Evolutionary conservation across 441 rosid species (phyloP).

Genomic region (Adansonia madagascariensis): DNA sequence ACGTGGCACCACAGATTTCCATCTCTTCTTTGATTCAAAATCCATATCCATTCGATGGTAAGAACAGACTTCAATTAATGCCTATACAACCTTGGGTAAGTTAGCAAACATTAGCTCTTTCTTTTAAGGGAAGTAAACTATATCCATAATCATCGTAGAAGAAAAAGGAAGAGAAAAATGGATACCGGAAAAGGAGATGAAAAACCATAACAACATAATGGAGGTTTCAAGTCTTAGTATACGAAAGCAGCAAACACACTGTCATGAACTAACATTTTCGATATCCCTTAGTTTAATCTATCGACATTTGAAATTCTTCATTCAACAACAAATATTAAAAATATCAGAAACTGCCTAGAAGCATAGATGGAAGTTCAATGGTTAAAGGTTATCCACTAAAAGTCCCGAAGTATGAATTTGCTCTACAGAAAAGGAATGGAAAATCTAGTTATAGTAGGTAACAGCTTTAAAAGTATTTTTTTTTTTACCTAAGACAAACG

Average conservation of each 20-base stretch:
- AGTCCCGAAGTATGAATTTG: background rate
- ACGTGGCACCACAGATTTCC: conserved; percentile 54
- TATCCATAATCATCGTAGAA: background rate
- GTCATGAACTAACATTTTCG: background rate
- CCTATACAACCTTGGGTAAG: conserved; percentile 42
- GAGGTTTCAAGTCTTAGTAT: background rate
- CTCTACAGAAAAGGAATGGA: background rate
- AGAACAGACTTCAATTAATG: conserved; percentile 35
- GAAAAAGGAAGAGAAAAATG: background rate
- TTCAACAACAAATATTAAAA: background rate
- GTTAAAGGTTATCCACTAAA: conserved; percentile 1
- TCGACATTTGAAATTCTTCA: background rate
- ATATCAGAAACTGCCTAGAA: background rate
- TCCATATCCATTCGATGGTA: conserved; percentile 49
- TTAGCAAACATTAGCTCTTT: conserved; percentile 15
- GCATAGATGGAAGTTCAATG: background rate
- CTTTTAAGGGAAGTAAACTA: background rate
- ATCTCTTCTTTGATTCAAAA: conserved; percentile 49
- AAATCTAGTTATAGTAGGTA: background rate
- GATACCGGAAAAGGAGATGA: background rate
- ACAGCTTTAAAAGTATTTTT: background rate
- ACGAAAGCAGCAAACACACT: background rate
- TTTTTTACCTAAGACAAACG: too few species aligned
- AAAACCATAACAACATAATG: background rate
- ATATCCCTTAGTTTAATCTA: background rate